A percentile compares a stretch with the other conserved stretches of the same genome.
Evolutionary conservation across 139 green algal species (phyloP).

Genomic region (Coelastrella sp.): DNA sequence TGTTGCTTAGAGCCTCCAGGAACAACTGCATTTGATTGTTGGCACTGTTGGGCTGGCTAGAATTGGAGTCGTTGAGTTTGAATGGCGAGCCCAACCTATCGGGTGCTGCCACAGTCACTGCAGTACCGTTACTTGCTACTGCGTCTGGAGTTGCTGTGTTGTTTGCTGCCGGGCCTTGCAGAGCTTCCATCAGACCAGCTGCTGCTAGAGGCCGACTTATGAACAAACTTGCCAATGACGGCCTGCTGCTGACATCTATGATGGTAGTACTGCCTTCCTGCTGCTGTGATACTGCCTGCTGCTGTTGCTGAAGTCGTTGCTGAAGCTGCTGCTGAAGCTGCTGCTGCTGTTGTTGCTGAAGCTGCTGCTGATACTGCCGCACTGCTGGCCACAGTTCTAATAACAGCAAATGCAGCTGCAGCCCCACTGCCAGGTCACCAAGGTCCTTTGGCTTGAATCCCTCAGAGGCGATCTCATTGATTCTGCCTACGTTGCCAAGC

Average conservation of each 20-base stretch:
- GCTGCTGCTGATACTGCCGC: neutral
- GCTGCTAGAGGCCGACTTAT: no score
- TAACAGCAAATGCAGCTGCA: slow-evolving; percentile 9
- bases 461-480: neutral
- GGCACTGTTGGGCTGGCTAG: neutral
- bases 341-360: neutral
- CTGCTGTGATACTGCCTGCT: neutral
- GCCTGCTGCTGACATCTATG: no score
- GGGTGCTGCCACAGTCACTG: no score
- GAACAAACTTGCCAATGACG: no score
- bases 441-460: slow-evolving; percentile 21
- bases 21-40: neutral
- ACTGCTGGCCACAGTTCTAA: neutral
- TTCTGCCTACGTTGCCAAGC: neutral
- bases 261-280: no score
- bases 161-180: no score
- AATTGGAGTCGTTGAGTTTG: neutral
- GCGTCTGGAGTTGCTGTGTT: no score
- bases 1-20: neutral
- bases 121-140: neutral
- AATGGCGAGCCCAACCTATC: neutral
- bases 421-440: neutral
- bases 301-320: neutral
- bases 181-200: no score
- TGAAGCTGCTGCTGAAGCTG: neutral